A percentile compares a stretch with the other conserved stretches of the same genome.
phyloP scores from a whole-genome alignment of 768 basidiomycete species.

The Tulasnella sp. region DNA sequence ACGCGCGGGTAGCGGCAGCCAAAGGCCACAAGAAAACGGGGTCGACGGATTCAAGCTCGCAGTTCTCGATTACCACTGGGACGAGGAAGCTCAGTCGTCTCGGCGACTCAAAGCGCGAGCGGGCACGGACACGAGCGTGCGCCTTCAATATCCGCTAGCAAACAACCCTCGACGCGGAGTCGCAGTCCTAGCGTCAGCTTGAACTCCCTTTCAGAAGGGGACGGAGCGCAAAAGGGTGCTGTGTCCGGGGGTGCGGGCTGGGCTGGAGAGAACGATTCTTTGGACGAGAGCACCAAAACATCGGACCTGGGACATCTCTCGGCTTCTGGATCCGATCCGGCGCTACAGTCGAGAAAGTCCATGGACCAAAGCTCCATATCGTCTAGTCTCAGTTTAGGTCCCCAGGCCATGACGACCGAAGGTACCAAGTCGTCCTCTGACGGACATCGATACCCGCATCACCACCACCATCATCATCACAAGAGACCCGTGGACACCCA shows the following conservation, averaged over 20 bases:
- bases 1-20: not conserved
- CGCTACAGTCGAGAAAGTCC: not conserved
- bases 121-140: not conserved
- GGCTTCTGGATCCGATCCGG: not conserved
- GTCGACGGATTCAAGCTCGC: not conserved
- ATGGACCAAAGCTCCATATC: conserved; percentile 7
- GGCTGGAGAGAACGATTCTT: not conserved
- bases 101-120: not conserved
- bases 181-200: conserved; percentile 2
- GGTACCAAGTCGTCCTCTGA: not conserved
- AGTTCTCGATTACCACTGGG: not conserved
- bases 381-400: not conserved
- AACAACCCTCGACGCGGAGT: not conserved
- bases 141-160: not conserved
- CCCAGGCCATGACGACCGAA: not conserved
- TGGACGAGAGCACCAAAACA: not conserved
- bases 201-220: conserved; percentile 2
- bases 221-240: not conserved
- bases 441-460: conserved; percentile 22
- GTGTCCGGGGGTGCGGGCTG: conserved; percentile 1
- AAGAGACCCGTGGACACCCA: conserved; percentile 76
- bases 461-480: conserved; percentile 36
- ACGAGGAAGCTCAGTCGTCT: conserved; percentile 9
- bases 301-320: not conserved
- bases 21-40: not conserved